Base-by-base conservation (phyloP, 768 basidiomycete species). In the Imleria badia region DNA sequence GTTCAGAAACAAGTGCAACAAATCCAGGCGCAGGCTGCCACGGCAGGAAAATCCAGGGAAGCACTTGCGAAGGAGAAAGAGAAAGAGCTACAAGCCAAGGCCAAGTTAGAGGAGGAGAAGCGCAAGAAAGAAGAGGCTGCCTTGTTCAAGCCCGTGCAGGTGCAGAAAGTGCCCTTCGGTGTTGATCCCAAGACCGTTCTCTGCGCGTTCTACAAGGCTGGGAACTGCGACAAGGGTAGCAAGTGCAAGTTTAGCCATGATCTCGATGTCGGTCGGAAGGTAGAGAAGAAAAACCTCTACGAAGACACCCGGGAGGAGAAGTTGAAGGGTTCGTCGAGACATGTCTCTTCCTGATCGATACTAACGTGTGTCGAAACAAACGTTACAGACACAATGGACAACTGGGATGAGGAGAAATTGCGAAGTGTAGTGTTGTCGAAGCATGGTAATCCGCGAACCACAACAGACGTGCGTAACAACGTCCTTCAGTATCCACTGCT, bases 231-330 rank as follows among this genome's bases (percentile, higher is more conserved):
- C 23, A 98, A 98, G 78, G 96, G 93, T 23, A 84, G 62, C 70
- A 93, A 92, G 76, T 98, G 97, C 77, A 98, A 96, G 78, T 98
- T 97, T 75, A 95, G 94, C 60, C 97, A 99, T 71, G 87, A 98
- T 75, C 65, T 86, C 55, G 81, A 98, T 61, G 83, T 96, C 34
- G 94, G 83, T 8, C 76, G 97, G 57, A 98, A 95, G 73, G 89
- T 90, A 44, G 91, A 94, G 70, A 99, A 98, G 83, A 92, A 87
- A 78, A 93, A 95, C 70, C 66, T 99, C 64, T 99, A 99, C 70
- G 86, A 84, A 67, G 97, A 99, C 70, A 77, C 69, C 49, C 78
- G 96, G 58, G 91, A 90, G 69, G 90, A 94, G 58, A 89, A 94
- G 73, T 66, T 81, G 62, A 71, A 75, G 47, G 91, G 92, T 91